These are phyloP conservation scores for Lipomyces oligophaga DNA, from an alignment of 805 yeast genomes.

Conservation along the genomic window DNA sequence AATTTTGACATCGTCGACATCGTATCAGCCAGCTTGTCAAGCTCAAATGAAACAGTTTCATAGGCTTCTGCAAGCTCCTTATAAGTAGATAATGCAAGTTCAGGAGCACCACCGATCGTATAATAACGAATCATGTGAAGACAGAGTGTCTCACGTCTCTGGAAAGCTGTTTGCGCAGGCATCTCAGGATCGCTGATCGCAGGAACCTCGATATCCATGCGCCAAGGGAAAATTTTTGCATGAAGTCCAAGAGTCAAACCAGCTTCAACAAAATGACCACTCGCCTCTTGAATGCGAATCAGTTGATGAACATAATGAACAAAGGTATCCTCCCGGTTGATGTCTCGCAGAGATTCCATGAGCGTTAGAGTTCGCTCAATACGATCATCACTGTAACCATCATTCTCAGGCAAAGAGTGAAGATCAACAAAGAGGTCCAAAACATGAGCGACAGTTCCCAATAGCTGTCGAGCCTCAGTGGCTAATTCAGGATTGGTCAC, in stretches of 20 bases:
- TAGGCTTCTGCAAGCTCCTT: constrained; percentile 75
- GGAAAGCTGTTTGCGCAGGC: constrained; percentile 78
- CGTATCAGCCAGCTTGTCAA: constrained; percentile 67
- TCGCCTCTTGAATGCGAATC: constrained; percentile 58
- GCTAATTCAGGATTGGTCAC: constrained; percentile 58
- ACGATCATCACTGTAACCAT: constrained; percentile 83
- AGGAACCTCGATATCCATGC: constrained; percentile 47
- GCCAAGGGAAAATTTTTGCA: constrained; percentile 74
- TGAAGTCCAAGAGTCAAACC: constrained; percentile 74
- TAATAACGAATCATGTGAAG: constrained; percentile 68
- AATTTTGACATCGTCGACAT: constrained; percentile 64
- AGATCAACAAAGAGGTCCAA: constrained; percentile 62
- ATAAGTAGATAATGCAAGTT: constrained; percentile 73
- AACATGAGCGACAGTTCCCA: constrained; percentile 46
- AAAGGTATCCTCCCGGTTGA: constrained; percentile 73
- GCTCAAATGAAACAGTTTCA: constrained; percentile 67
- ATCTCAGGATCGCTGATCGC: constrained; percentile 61
- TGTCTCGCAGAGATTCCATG: constrained; percentile 70
- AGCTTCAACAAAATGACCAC: constrained; percentile 70
- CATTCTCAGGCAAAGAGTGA: constrained; percentile 70
- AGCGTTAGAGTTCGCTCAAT: constrained; percentile 74
- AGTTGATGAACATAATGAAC: constrained; percentile 73
- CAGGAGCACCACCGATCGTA: constrained; percentile 66
- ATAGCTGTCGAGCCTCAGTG: constrained; percentile 44
- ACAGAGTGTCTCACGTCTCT: constrained; percentile 68